Base-by-base conservation (phyloP, 148 eudicot genomes). In the Pharnaceum exiguum region DNA sequence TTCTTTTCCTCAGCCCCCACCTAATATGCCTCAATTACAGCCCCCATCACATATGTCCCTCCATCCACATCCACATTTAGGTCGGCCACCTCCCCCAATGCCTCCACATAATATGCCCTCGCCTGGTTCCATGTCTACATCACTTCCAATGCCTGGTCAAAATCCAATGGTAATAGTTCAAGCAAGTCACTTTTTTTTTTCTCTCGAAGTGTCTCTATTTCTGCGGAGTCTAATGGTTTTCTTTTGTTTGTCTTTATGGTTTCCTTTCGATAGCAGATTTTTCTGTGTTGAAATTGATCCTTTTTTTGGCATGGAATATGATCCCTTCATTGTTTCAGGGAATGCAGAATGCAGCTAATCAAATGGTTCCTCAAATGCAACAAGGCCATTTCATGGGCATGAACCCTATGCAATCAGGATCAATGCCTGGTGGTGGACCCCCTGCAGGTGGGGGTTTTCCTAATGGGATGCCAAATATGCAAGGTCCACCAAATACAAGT, bases 311-410 rank as follows among this genome's bases (percentile, higher is more conserved):
- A 22, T 10, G 22, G n/a, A n/a, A n/a, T n/a, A n/a, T n/a, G n/a
- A n/a, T n/a, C n/a, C n/a, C n/a, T 21, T 53, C 47, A 51, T 6
- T 48, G 16, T 37, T 66, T 28, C 73, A 75, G 90, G 96, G 85
- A 19, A 76, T 88, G 83, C 96, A 83, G 67, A 84, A 79, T 50
- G 67, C 77, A 27, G 59, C 82, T 74, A 85, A 77, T 76, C 98
- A 82, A 74, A 90, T 87, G 89, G 82, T 58, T 43, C 87, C 93
- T 60, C 91, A 76, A 68, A 61, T 81, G 85, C 95, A 77, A 45
- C 97, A 84, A 66, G 93, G 89, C 25, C 97, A 87, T 68, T 87
- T 77, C 59, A 81, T 82, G 83, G 76, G 78, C 48, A 76, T 86
- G 86, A 84, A 73, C 57, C 77, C 81, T 49, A 68, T 87, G 89